These are phyloP conservation scores for Fragaria iinumae DNA, from an alignment of 306 rosid genomes.

Conservation along the genomic window DNA sequence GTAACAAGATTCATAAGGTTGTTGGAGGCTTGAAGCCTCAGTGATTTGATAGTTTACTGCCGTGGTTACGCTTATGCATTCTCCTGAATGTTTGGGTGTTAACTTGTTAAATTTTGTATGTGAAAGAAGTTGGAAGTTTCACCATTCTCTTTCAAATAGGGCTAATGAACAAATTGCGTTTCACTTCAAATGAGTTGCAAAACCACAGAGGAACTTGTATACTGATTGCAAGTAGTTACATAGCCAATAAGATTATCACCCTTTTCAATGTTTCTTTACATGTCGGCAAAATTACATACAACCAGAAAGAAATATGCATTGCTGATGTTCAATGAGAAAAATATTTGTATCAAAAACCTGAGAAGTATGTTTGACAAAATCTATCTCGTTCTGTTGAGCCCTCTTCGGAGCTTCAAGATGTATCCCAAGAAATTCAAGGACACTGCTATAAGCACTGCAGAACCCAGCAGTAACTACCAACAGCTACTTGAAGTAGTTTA, in stretches of 20 bases:
- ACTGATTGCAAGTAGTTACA: background rate
- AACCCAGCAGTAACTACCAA: background rate
- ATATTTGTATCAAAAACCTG: background rate
- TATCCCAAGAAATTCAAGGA: background rate
- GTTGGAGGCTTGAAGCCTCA: too few relatives aligned
- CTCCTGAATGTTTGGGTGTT: too few relatives aligned
- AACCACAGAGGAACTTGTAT: background rate
- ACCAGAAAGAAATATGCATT: slow-evolving; percentile 1
- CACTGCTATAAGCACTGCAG: background rate
- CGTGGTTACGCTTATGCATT: too few relatives aligned
- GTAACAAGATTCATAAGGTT: too few relatives aligned
- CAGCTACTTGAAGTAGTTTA: background rate
- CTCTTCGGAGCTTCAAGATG: slow-evolving; percentile 3
- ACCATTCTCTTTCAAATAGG: too few relatives aligned
- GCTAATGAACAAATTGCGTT: too few relatives aligned
- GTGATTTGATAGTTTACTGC: too few relatives aligned
- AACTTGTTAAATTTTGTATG: too few relatives aligned
- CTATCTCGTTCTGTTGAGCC: slow-evolving; percentile 6
- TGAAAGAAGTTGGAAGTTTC: too few relatives aligned
- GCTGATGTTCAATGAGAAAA: slow-evolving; percentile 5
- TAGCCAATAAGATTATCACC: slow-evolving; percentile 1
- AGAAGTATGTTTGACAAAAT: background rate
- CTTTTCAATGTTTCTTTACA: slow-evolving; percentile 7
- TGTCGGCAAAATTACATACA: slow-evolving; percentile 1
- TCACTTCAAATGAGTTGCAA: too few relatives aligned